Evolutionary conservation across 2,329 filamentous ascomycete genomes (phyloP).

Genomic region (Penicillium sp.): DNA sequence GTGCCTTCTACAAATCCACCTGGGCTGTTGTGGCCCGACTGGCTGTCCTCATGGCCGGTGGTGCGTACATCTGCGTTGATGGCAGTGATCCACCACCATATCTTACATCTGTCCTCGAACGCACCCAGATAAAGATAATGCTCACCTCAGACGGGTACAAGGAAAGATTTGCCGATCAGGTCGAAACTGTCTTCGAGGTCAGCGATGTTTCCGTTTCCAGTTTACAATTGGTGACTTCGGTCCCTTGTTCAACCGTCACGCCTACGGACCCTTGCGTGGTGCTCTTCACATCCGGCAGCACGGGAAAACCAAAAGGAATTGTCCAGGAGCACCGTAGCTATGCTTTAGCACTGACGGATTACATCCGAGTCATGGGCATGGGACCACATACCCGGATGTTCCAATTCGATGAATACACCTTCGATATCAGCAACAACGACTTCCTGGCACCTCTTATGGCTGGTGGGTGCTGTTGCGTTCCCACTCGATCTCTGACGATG

Average conservation of each 20-base stretch:
- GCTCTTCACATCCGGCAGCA: constrained; percentile 30
- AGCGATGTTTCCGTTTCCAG: constrained; percentile 6
- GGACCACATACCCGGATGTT: constrained; percentile 20
- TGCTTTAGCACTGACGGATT: constrained; percentile 21
- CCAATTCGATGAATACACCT: constrained; percentile 29
- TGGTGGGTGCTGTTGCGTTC: constrained; percentile 29
- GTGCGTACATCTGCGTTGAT: constrained; percentile 71
- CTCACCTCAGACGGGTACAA: constrained; percentile 48
- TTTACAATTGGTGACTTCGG: background rate
- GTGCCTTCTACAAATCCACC: constrained; percentile 20
- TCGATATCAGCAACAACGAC: constrained; percentile 31
- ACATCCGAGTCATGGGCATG: constrained; percentile 18
- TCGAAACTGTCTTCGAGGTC: constrained; percentile 14
- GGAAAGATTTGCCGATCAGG: background rate
- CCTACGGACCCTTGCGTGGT: constrained; percentile 21
- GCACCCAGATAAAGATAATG: constrained; percentile 65
- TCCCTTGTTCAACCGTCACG: constrained; percentile 7
- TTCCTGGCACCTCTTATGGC: constrained; percentile 20
- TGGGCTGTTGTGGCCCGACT: constrained; percentile 23
- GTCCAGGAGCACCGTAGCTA: constrained; percentile 27
- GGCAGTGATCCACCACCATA: constrained; percentile 69
- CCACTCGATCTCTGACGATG: constrained; percentile 15
- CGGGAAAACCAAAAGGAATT: constrained; percentile 27
- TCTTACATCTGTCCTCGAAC: constrained; percentile 68
- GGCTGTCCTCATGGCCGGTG: constrained; percentile 19